phyloP scores from a whole-genome alignment of 2,329 filamentous ascomycete species.

The Monosporascus sp. region DNA sequence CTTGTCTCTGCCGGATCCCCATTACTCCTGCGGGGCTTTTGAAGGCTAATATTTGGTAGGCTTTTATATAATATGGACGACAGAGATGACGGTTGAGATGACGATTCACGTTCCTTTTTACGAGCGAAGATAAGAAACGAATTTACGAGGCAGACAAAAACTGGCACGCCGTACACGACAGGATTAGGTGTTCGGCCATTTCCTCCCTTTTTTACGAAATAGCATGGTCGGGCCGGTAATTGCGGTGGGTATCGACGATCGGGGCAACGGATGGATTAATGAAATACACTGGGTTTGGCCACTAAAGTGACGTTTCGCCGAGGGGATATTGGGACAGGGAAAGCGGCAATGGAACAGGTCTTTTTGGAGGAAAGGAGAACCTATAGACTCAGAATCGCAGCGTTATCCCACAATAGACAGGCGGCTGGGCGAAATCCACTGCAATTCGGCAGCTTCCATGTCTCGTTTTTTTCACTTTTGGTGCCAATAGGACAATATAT shows the following conservation, averaged over 20 bases:
- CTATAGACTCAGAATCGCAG: background rate
- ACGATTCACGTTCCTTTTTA: background rate
- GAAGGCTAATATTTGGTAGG: background rate
- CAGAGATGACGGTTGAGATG: background rate
- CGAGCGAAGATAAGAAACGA: background rate
- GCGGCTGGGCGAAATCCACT: background rate
- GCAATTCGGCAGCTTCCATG: background rate
- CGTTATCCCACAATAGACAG: background rate
- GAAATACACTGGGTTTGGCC: background rate
- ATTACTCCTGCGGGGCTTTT: background rate
- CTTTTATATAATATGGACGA: background rate
- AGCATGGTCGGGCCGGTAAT: background rate
- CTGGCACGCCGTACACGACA: background rate
- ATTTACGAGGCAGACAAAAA: background rate
- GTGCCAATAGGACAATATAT: too few species aligned
- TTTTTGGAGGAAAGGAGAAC: background rate
- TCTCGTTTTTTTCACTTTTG: background rate
- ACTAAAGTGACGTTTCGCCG: background rate
- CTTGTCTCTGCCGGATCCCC: background rate
- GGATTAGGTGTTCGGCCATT: too few species aligned
- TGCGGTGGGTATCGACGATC: background rate
- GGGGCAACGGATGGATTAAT: background rate
- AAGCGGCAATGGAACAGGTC: background rate
- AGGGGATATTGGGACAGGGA: background rate
- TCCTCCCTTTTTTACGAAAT: background rate